Percentiles rank a stretch among this genome's conserved stretches.
Evolutionary conservation across 495 filamentous ascomycete species (phyloP).

Genomic region (Neurospora pannonica): DNA sequence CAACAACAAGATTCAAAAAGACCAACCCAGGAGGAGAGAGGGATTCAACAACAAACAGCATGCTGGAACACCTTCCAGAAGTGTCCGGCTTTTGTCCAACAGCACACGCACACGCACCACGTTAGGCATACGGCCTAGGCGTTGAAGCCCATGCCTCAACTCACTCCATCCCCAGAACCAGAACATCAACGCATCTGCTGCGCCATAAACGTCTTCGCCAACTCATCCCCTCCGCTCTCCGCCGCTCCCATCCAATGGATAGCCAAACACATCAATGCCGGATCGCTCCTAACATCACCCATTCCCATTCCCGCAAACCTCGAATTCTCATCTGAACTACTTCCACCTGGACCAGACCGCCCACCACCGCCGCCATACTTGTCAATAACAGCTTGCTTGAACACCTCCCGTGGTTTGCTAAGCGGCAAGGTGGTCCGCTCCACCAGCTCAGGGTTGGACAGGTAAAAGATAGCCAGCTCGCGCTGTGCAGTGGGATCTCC

Average conservation of each 20-base stretch:
- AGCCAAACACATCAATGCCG: slow-evolving; percentile 87
- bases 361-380: slow-evolving; percentile 43
- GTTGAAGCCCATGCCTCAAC: neutral
- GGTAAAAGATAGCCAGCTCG: slow-evolving; percentile 87
- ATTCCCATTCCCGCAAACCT: slow-evolving; percentile 20
- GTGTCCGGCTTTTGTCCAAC: neutral
- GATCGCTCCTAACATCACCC: slow-evolving; percentile 60
- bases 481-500: slow-evolving; percentile 87
- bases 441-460: slow-evolving; percentile 84
- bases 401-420: slow-evolving; percentile 77
- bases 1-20: neutral
- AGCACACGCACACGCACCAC: neutral
- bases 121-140: neutral
- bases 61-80: neutral
- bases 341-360: slow-evolving; percentile 12
- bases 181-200: slow-evolving; percentile 37
- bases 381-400: slow-evolving; percentile 82
- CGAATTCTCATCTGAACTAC: slow-evolving; percentile 2
- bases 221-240: slow-evolving; percentile 73
- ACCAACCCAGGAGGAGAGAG: neutral
- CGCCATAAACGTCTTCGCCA: slow-evolving; percentile 76
- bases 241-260: slow-evolving; percentile 98
- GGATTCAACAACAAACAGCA: neutral
- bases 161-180: neutral
- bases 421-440: slow-evolving; percentile 77